Percentiles rank a stretch among this genome's conserved stretches.
Evolutionary conservation across 1,284 basidiomycete species (phyloP).

Genomic region (Cerioporus squamosus): DNA sequence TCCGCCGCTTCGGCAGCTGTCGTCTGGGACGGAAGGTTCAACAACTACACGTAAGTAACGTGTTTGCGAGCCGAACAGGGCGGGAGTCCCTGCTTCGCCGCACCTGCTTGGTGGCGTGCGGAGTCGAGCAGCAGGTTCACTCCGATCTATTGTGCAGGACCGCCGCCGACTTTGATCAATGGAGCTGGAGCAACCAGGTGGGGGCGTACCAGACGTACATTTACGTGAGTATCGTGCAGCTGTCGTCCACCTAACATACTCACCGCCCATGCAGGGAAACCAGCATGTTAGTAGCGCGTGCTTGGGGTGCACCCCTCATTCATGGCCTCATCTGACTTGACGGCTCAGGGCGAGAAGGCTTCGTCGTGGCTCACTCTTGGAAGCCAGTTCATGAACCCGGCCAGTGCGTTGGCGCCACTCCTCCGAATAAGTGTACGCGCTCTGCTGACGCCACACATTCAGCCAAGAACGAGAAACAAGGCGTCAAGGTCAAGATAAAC

Average conservation of each 20-base stretch:
- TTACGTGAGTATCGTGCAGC: conserved; percentile 21
- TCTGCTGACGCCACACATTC: background rate
- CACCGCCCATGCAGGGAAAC: conserved; percentile 20
- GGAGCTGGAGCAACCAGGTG: conserved; percentile 33
- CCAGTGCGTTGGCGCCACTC: conserved; percentile 20
- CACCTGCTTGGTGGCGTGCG: background rate
- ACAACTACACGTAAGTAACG: conserved; percentile 27
- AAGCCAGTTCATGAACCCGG: conserved; percentile 29
- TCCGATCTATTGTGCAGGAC: conserved; percentile 16
- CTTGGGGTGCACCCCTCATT: no score
- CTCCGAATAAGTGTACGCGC: background rate
- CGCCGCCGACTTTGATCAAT: conserved; percentile 29
- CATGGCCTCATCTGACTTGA: background rate
- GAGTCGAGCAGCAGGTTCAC: background rate
- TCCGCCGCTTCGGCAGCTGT: conserved; percentile 25
- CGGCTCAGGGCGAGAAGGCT: conserved; percentile 26
- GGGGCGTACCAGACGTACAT: conserved; percentile 34
- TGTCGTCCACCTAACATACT: no score
- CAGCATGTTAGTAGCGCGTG: conserved; percentile 19
- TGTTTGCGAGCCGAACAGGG: no score
- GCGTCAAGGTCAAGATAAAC: conserved; percentile 32
- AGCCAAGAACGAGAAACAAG: conserved; percentile 29
- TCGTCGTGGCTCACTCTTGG: conserved; percentile 33
- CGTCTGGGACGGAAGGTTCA: conserved; percentile 34
- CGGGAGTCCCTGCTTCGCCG: no score